These are phyloP conservation scores for Eragrostis tef DNA, from an alignment of 202 grass and related monocot species.

Conservation along the genomic window DNA sequence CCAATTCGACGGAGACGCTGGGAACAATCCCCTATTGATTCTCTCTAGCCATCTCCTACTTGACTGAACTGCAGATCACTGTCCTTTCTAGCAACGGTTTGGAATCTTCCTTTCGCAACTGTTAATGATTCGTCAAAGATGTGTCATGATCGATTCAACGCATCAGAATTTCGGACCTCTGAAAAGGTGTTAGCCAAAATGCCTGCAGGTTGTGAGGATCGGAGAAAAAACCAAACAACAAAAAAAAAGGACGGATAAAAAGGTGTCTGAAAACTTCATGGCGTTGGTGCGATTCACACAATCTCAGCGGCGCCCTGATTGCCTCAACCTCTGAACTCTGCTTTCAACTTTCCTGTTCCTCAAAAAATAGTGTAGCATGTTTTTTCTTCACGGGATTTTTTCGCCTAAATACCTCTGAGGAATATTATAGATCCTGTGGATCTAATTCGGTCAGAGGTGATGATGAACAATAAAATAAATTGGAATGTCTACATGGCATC, in stretches of 20 bases:
- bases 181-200: not conserved
- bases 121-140: slow-evolving; percentile 9
- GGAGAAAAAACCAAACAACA: not conserved
- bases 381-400: not conserved
- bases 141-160: not conserved
- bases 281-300: not conserved
- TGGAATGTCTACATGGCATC: slow-evolving; percentile 31
- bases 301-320: not conserved
- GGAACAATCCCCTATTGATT: not conserved
- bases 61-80: not conserved
- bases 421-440: not conserved
- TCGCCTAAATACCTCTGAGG: not conserved
- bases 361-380: not conserved
- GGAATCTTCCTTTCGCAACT: not conserved
- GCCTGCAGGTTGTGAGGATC: too few relatives aligned
- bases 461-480: not conserved
- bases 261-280: not conserved
- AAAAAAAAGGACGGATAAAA: not conserved
- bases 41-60: not conserved
- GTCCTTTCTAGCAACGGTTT: not conserved
- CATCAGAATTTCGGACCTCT: not conserved
- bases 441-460: not conserved
- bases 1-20: not conserved
- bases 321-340: not conserved
- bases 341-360: not conserved